Evolutionary conservation across 257 asterid species (phyloP).

Genomic region (Eucommia ulmoides): DNA sequence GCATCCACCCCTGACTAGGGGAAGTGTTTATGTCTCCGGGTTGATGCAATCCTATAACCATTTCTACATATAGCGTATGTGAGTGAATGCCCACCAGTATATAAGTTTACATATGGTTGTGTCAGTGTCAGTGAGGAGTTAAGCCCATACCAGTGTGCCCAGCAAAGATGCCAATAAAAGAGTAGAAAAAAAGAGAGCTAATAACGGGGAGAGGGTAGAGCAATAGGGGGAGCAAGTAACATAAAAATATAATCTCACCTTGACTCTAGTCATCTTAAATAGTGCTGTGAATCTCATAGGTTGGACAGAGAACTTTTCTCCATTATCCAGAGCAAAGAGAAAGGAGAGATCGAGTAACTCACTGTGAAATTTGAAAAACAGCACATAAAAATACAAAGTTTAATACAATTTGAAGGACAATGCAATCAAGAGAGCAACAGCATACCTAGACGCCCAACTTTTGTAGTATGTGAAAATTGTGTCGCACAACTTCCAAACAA

Average conservation of each 20-base stretch:
- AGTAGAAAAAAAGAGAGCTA: no score
- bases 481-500: conserved; percentile 75
- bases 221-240: conserved; percentile 3
- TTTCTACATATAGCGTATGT: no score
- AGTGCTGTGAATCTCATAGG: conserved; percentile 78
- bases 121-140: no score
- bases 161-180: no score
- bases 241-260: conserved; percentile 36
- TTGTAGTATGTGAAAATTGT: conserved; percentile 79
- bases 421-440: conserved; percentile 5
- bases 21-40: no score
- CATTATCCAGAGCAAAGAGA: conserved; percentile 77
- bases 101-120: no score
- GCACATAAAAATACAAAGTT: not conserved
- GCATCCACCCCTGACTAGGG: no score
- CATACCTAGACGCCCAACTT: conserved; percentile 96
- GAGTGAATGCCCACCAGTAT: no score
- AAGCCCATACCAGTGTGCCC: no score
- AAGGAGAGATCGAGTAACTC: conserved; percentile 95
- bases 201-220: not conserved
- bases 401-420: conserved; percentile 2
- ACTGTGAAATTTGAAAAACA: conserved; percentile 33
- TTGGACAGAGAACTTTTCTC: conserved; percentile 81
- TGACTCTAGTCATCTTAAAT: conserved; percentile 76
- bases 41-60: no score